Evolutionary conservation across 2,329 filamentous ascomycete genomes (phyloP), one percentile per base, ranked within the genome.

Genomic region (Diaporthe sp.): DNA sequence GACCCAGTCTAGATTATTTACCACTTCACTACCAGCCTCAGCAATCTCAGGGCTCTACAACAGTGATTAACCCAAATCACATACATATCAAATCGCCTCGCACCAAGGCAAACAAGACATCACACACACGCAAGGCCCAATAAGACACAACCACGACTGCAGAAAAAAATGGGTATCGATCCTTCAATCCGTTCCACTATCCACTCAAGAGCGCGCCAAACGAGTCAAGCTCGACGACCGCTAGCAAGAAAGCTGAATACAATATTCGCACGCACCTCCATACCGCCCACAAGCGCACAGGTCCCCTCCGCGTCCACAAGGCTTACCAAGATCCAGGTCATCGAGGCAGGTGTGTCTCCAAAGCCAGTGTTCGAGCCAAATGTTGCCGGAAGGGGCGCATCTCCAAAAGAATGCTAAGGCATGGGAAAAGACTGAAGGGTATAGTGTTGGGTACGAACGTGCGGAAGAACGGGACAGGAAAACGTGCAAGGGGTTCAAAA

Each of bases 381-480:
- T 6, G 10, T 34, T 63, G 34, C 58, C 71, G 12, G 31, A 47
- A 44, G 58, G 71, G 71, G n/a, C 58, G 15, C 37, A 42, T 65
- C 39, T 55, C 71, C 71, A 65, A 58, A 63, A 47, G 47, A 53
- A 20, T 49, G 55, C 49, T 28, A 15, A 73, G 37, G 58, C 58
- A 47, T 65, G 58, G 60, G 71, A 65, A 73, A 73, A 51, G 71
- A 65, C 47, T 51, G 49, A 60, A 65, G 71, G 71, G 71, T 73
- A 73, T 73, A 47, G 58, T 31, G 31, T 34, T 37, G 47, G n/a
- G 47, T 34, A 28, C 49, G 49, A 55, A 42, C 65, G 65, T n/a
- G 58, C 47, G 34, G 53, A 47, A 71, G 37, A 73, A 44, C 10
- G 47, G 28, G 47, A 49, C 9, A 51, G 44, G 9, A 25, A 55